A percentile compares a stretch with the other conserved stretches of the same genome.
Conservation (phyloP, 345 rosid species). For the Passiflora organensis region DNA sequence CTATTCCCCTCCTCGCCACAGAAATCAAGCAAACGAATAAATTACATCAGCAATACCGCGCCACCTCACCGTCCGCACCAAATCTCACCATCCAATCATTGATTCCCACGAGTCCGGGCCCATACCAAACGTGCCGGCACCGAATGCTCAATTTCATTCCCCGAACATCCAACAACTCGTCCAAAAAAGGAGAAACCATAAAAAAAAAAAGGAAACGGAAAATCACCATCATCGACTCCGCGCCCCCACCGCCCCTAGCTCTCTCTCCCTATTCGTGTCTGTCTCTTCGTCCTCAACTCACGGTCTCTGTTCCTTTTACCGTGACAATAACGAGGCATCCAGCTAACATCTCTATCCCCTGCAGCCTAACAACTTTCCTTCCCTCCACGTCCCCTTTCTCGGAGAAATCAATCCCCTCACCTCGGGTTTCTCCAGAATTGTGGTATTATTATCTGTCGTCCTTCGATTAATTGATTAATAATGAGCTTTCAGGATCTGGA, state of each 20-base stretch:
- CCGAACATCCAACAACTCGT: background rate
- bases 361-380: conserved; percentile 3
- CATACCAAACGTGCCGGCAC: conserved; percentile 13
- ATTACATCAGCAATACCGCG: too few species aligned
- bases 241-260: too few species aligned
- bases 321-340: too few species aligned
- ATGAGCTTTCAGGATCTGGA: conserved; percentile 99
- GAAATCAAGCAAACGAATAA: too few species aligned
- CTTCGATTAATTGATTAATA: background rate
- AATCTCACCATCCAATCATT: background rate
- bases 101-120: conserved; percentile 2
- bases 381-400: background rate
- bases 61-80: too few species aligned
- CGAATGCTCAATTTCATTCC: background rate
- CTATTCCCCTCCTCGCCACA: too few species aligned
- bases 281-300: background rate
- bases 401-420: background rate
- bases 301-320: background rate
- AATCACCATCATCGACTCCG: too few species aligned
- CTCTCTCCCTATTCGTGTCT: too few species aligned
- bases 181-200: background rate
- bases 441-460: too few species aligned
- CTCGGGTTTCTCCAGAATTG: conserved; percentile 4
- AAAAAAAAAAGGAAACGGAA: background rate
- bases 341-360: background rate